phyloP scores from a whole-genome alignment of 352 stramenopile genomes.

The Phytophthora brassicae region DNA sequence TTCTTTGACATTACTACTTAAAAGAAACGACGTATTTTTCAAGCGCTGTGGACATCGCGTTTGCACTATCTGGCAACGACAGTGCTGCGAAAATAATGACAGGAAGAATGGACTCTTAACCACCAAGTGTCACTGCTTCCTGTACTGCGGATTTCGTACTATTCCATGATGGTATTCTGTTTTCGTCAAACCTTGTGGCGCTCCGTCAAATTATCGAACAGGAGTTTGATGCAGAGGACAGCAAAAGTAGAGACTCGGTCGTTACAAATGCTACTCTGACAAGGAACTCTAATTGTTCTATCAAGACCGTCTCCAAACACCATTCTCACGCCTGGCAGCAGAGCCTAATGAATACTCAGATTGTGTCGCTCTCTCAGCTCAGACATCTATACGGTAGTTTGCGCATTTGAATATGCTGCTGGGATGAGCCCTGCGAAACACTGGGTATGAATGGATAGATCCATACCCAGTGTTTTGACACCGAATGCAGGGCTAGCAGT shows the following conservation, averaged over 20 bases:
- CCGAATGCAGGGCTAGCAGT: slow-evolving; percentile 11
- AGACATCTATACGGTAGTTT: too few relatives aligned
- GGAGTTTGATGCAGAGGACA: slow-evolving; percentile 4
- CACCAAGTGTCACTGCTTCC: not conserved
- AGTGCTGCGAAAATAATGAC: slow-evolving; percentile 14
- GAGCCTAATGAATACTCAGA: too few relatives aligned
- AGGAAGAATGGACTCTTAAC: slow-evolving; percentile 13
- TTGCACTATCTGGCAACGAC: slow-evolving; percentile 29
- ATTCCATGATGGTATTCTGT: slow-evolving; percentile 17
- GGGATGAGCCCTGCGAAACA: too few relatives aligned
- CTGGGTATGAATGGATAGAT: too few relatives aligned
- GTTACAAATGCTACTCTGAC: slow-evolving; percentile 18
- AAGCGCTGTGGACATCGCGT: slow-evolving; percentile 27
- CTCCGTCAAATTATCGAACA: slow-evolving; percentile 23
- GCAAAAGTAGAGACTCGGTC: not conserved
- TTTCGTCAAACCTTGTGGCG: slow-evolving; percentile 26
- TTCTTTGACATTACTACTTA: too few relatives aligned
- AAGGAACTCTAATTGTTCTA: too few relatives aligned
- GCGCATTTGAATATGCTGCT: too few relatives aligned
- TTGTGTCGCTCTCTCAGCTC: too few relatives aligned
- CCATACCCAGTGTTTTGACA: too few relatives aligned
- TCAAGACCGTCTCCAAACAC: too few relatives aligned
- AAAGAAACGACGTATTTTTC: slow-evolving; percentile 15
- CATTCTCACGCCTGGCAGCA: too few relatives aligned
- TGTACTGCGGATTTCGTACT: slow-evolving; percentile 4